These are phyloP conservation scores for Penicillium sp. DNA, from an alignment of 2,329 filamentous ascomycete species.

Conservation along the genomic window DNA sequence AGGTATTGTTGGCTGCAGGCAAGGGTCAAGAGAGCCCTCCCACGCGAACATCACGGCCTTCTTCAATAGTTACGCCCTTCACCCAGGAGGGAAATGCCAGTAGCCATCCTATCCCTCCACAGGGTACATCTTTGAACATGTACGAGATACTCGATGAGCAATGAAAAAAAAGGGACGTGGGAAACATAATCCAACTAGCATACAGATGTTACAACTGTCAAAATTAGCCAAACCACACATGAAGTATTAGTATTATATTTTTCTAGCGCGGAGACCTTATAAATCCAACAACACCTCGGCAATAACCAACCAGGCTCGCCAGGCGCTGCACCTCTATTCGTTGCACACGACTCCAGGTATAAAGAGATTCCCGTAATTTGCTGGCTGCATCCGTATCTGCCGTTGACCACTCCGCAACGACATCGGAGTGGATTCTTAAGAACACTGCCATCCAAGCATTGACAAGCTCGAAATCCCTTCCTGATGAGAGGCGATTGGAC, in stretches of 20 bases:
- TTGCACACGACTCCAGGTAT: conserved; percentile 74
- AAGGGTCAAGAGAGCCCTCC: neutral
- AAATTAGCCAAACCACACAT: neutral
- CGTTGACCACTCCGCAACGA: conserved; percentile 52
- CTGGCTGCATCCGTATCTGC: conserved; percentile 52
- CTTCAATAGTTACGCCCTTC: neutral
- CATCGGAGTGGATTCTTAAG: conserved; percentile 74
- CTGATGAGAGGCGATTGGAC: conserved; percentile 69
- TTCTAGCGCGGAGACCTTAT: conserved; percentile 63
- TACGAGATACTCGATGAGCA: conserved; percentile 20
- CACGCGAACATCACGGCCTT: neutral
- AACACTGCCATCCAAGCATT: conserved; percentile 99
- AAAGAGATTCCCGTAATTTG: conserved; percentile 63
- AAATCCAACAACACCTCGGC: conserved; percentile 82
- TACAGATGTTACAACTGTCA: neutral
- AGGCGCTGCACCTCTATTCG: conserved; percentile 73
- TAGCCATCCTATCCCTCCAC: neutral
- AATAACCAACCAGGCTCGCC: conserved; percentile 81
- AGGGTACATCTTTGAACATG: conserved; percentile 12
- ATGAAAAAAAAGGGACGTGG: neutral
- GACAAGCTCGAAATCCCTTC: conserved; percentile 87
- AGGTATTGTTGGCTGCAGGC: neutral
- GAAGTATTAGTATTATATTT: neutral
- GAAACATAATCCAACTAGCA: neutral
- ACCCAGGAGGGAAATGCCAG: neutral